phyloP scores from a whole-genome alignment of 371 early-diverging fungal species.

The Mucor mucedo region DNA sequence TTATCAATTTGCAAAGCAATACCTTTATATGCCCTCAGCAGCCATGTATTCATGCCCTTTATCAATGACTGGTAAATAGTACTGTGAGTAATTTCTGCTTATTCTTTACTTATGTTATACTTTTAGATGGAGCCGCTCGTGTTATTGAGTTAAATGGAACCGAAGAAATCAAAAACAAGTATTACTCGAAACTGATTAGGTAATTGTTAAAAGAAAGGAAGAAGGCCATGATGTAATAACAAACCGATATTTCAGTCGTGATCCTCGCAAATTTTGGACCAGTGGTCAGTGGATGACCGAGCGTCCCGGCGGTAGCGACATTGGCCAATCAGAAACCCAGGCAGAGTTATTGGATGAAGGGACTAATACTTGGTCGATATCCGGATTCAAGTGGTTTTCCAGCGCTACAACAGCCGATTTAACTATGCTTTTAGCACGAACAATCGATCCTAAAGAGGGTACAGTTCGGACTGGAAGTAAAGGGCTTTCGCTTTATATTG shows the following conservation, averaged over 20 bases:
- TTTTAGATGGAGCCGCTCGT: conserved; percentile 65
- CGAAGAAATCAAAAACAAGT: conserved; percentile 53
- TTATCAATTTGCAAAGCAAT: conserved; percentile 71
- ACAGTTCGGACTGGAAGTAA: conserved; percentile 48
- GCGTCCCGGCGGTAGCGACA: conserved; percentile 71
- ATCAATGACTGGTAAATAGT: conserved; percentile 63
- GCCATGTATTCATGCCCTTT: conserved; percentile 71
- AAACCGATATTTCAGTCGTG: conserved; percentile 40
- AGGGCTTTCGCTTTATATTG: conserved; percentile 67
- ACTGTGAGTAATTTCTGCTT: background rate
- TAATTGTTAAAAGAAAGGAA: background rate
- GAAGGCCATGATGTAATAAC: background rate
- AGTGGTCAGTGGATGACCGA: conserved; percentile 84
- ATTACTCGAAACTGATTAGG: conserved; percentile 49
- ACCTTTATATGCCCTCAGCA: conserved; percentile 60
- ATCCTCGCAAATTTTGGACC: conserved; percentile 63
- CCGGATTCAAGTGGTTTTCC: conserved; percentile 79
- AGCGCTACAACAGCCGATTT: conserved; percentile 74
- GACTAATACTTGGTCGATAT: conserved; percentile 54
- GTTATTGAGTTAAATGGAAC: conserved; percentile 61
- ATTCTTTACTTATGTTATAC: background rate
- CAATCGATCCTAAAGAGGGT: conserved; percentile 50
- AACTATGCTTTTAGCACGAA: conserved; percentile 68
- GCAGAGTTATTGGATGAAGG: conserved; percentile 51
- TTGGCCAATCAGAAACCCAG: conserved; percentile 54